Evolutionary conservation across 352 stramenopile genomes (phyloP), one percentile per base, ranked within the genome.

Genomic region (Phytophthora citricola): DNA sequence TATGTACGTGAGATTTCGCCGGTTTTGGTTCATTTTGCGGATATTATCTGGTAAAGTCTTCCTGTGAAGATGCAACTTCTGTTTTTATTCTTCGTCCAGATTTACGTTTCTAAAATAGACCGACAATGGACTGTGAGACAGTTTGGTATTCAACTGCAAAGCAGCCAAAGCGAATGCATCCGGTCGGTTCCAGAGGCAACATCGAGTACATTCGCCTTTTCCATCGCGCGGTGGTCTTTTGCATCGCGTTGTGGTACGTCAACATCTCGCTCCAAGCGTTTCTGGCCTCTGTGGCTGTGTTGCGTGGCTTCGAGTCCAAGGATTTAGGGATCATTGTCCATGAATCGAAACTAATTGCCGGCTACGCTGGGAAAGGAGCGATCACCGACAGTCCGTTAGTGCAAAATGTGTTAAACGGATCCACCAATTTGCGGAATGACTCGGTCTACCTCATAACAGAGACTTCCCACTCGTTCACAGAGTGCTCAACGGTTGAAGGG

Each of bases 371-470:
- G 1, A 50, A n/a, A 11, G 29, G 10, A 32, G 63, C 43, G 0
- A 59, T 79, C 32, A 45, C 63, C 4, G 58, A 78, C 1, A 75
- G 66, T 15, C 56, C 49, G 9, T 43, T 82, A 9, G 38, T 83
- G 11, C 36, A 69, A 27, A 27, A 65, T 9, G 24, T 71, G 3
- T 44, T 72, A 9, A 22, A 34, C 20, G 56, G 64, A 20, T 53
- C 39, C n/a, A 81, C 71, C 4, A 40, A 52, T 4, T 53, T 48
- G 9, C 63, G 68, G 0, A 57, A 64, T 14, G 70, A 66, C 36
- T 73, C 73, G 34, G 12, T 83, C 11, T 86, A 60, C 43, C 47
- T 81, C 26, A 49, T 77, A 45, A 59, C 29, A 8, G 24, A 40
- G 2, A 58, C 24, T 4, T 46, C 41, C 1, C 45, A 48, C 17